A percentile compares a stretch with the other conserved stretches of the same genome.
Evolutionary conservation across 352 stramenopile species (phyloP).

Genomic region (Pythium utonaiense): DNA sequence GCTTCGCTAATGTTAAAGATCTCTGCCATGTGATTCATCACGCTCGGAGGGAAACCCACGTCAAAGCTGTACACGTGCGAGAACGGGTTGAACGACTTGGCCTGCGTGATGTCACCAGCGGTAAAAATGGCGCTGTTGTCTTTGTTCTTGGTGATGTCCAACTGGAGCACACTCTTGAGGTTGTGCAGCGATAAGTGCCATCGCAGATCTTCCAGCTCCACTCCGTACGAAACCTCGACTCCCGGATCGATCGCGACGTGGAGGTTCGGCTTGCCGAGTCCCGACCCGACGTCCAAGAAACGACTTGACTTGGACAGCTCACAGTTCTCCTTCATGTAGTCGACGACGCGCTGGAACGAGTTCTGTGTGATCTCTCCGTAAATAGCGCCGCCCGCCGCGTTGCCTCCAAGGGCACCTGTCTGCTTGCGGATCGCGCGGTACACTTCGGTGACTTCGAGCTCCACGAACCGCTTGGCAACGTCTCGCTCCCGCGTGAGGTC

Average conservation of each 20-base stretch:
- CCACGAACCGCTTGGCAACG: slow-evolving; percentile 70
- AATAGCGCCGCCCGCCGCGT: slow-evolving; percentile 94
- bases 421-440: slow-evolving; percentile 94
- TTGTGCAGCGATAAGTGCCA: slow-evolving; percentile 95
- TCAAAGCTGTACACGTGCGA: slow-evolving; percentile 99
- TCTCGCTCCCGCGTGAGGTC: slow-evolving; percentile 50
- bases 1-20: slow-evolving; percentile 93
- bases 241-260: slow-evolving; percentile 95
- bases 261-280: slow-evolving; percentile 97
- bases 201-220: slow-evolving; percentile 94
- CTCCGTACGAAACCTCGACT: slow-evolving; percentile 94
- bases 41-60: slow-evolving; percentile 94
- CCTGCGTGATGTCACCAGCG: slow-evolving; percentile 92
- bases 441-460: slow-evolving; percentile 80
- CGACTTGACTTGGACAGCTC: slow-evolving; percentile 82
- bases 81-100: slow-evolving; percentile 94
- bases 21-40: slow-evolving; percentile 90
- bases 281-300: slow-evolving; percentile 97
- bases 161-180: slow-evolving; percentile 83
- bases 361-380: slow-evolving; percentile 97
- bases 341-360: slow-evolving; percentile 96
- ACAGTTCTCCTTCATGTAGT: slow-evolving; percentile 93
- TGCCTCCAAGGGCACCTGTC: slow-evolving; percentile 93
- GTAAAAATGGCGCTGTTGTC: slow-evolving; percentile 84
- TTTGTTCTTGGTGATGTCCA: slow-evolving; percentile 62